A percentile compares a stretch with the other conserved stretches of the same genome.
Evolutionary conservation across 2,329 filamentous ascomycete genomes (phyloP).

Genomic region (Karstenula rhodostoma): DNA sequence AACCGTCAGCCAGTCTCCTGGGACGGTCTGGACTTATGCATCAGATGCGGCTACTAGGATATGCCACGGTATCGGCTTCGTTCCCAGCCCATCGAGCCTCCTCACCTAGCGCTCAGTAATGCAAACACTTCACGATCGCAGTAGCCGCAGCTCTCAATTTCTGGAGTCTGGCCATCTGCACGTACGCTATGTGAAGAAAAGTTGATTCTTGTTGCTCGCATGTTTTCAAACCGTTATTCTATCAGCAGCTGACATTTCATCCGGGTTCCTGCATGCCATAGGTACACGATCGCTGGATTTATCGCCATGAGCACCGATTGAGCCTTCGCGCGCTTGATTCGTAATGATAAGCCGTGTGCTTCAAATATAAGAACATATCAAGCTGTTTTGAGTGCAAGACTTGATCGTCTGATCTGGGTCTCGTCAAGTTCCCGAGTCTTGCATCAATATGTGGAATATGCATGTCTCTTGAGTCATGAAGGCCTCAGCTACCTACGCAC

Average conservation of each 20-base stretch:
- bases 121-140: background rate
- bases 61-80: too few relatives aligned
- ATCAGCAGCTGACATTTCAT: background rate
- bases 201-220: background rate
- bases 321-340: too few relatives aligned
- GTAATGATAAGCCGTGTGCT: too few relatives aligned
- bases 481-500: background rate
- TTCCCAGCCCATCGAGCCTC: background rate
- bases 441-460: background rate
- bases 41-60: background rate
- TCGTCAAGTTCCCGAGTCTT: background rate
- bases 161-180: background rate
- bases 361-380: background rate
- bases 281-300: too few relatives aligned
- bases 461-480: background rate
- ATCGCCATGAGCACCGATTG: too few relatives aligned
- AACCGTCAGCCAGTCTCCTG: constrained; percentile 2
- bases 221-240: background rate
- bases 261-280: background rate
- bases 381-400: background rate
- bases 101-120: background rate
- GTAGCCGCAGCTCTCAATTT: background rate
- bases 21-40: background rate
- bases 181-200: background rate
- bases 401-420: background rate